Evolutionary conservation across 495 filamentous ascomycete species (phyloP).

Genomic region (Podospora comata): DNA sequence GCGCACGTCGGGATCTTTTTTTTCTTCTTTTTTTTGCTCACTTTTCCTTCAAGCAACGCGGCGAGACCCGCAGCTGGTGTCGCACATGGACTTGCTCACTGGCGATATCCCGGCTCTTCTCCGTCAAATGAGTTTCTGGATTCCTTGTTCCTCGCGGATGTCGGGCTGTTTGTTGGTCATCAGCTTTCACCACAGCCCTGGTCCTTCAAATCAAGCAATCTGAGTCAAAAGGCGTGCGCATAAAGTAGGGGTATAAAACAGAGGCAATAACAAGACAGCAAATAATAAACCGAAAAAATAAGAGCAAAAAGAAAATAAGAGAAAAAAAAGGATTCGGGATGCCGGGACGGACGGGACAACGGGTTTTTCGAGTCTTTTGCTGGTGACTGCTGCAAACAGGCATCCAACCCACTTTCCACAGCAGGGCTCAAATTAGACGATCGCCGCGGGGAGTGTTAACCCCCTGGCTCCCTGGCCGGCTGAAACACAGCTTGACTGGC

Average conservation of each 20-base stretch:
- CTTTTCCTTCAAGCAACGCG: slow-evolving; percentile 12
- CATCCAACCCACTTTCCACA: slow-evolving; percentile 13
- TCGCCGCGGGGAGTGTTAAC: slow-evolving; percentile 16
- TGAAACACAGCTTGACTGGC: slow-evolving; percentile 34
- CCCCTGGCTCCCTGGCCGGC: slow-evolving; percentile 28
- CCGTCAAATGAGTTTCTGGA: background rate
- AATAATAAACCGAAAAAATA: background rate
- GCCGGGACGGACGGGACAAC: slow-evolving; percentile 8
- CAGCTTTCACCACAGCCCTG: background rate
- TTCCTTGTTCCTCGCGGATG: background rate
- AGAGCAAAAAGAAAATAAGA: background rate
- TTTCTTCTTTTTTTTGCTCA: slow-evolving; percentile 19
- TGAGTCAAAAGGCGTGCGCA: background rate
- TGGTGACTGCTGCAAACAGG: slow-evolving; percentile 22
- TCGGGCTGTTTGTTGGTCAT: background rate
- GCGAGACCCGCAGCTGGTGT: slow-evolving; percentile 29
- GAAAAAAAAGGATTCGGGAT: background rate
- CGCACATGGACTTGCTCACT: slow-evolving; percentile 24
- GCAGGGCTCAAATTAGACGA: slow-evolving; percentile 32
- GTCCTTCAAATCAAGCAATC: background rate
- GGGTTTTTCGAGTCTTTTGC: slow-evolving; percentile 16
- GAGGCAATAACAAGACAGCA: background rate
- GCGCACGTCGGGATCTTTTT: slow-evolving; percentile 11
- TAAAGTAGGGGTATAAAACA: slow-evolving; percentile 4
- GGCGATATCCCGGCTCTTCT: slow-evolving; percentile 10